phyloP scores from a whole-genome alignment of 208 protist species.

The Trypanosoma lewisi region DNA sequence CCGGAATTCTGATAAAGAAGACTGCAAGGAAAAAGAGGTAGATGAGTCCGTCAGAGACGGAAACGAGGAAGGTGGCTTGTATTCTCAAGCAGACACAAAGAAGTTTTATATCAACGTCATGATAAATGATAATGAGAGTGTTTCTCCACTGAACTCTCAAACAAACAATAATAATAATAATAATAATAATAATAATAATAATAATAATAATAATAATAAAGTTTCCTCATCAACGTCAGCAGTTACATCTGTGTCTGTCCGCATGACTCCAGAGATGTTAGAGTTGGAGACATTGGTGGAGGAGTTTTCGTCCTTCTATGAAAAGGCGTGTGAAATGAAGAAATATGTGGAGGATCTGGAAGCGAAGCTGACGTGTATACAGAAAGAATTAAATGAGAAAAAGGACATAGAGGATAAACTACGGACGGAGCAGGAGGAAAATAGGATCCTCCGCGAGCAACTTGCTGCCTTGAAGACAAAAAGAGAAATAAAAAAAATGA shows the following conservation, averaged over 20 bases:
- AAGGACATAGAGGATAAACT: constrained; percentile 7
- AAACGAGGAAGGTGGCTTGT: neutral
- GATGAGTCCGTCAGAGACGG: neutral
- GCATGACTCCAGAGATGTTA: constrained; percentile 44
- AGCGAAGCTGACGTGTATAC: constrained; percentile 27
- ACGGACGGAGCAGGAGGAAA: neutral
- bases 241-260: constrained; percentile 9
- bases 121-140: neutral
- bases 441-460: constrained; percentile 3
- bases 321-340: constrained; percentile 32
- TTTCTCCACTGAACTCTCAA: neutral
- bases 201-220: neutral
- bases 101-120: constrained; percentile 2
- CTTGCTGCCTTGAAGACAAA: neutral
- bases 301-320: constrained; percentile 66
- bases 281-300: constrained; percentile 73
- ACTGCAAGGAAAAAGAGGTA: neutral
- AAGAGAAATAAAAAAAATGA: neutral
- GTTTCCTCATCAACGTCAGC: neutral
- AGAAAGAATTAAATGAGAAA: constrained; percentile 6
- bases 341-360: constrained; percentile 41
- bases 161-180: neutral
- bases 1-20: too few species aligned
- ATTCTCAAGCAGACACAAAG: neutral
- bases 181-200: neutral